phyloP scores from a whole-genome alignment of 306 rosid species.

The Fagus sylvatica region DNA sequence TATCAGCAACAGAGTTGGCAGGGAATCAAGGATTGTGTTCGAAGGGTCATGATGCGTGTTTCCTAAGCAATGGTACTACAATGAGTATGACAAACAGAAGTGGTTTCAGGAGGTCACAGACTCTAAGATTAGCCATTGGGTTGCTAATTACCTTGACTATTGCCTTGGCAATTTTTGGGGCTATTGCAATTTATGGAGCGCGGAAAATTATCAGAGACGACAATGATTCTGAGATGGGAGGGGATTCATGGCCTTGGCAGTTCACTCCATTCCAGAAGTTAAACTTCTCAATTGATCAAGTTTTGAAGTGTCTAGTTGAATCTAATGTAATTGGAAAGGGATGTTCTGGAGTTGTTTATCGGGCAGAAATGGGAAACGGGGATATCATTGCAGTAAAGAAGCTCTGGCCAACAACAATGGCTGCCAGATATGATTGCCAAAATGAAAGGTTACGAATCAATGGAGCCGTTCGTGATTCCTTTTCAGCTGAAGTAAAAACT shows the following conservation, averaged over 20 bases:
- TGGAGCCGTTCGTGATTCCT: conserved; percentile 70
- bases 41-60: conserved; percentile 54
- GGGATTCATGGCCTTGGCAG: conserved; percentile 74
- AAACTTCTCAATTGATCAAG: conserved; percentile 73
- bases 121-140: conserved; percentile 57
- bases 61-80: conserved; percentile 45
- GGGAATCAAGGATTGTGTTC: conserved; percentile 81
- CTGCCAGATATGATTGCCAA: conserved; percentile 38
- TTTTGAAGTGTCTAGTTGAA: conserved; percentile 66
- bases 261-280: conserved; percentile 86
- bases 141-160: conserved; percentile 55
- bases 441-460: conserved; percentile 48
- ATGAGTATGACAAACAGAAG: conserved; percentile 18
- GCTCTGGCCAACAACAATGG: conserved; percentile 72
- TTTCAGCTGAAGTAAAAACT: conserved; percentile 81
- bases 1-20: conserved; percentile 53
- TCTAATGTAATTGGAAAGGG: conserved; percentile 86
- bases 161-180: conserved; percentile 62
- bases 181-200: conserved; percentile 45
- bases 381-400: conserved; percentile 83
- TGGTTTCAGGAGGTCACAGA: conserved; percentile 40
- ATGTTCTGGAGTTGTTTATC: conserved; percentile 77
- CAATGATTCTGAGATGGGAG: conserved; percentile 69
- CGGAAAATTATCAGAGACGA: conserved; percentile 52
- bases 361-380: conserved; percentile 65